Evolutionary conservation across 1,139 yeast species (phyloP).

Genomic region (Suhomyces yuchorum): DNA sequence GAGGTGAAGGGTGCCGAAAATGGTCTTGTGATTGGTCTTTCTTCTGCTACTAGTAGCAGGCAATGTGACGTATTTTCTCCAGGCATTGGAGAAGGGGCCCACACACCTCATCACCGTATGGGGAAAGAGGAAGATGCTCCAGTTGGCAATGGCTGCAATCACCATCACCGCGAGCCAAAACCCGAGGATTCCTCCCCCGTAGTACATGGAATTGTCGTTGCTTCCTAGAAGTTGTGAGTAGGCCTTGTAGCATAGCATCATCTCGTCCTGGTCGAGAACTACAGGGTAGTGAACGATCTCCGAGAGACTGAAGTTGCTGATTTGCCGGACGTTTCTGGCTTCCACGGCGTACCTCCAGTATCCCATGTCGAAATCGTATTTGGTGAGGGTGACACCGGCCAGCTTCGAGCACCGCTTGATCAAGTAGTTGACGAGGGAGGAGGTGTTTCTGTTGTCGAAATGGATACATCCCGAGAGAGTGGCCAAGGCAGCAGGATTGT

Average conservation of each 20-base stretch:
- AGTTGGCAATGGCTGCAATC: constrained; percentile 43
- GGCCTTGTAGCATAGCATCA: constrained; percentile 20
- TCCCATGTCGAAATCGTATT: constrained; percentile 21
- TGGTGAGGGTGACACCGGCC: constrained; percentile 16
- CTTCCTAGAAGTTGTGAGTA: constrained; percentile 18
- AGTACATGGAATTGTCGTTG: constrained; percentile 38
- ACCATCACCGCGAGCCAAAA: constrained; percentile 52
- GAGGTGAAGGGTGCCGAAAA: constrained; percentile 22
- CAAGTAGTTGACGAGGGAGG: not conserved
- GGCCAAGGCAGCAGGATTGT: constrained; percentile 4
- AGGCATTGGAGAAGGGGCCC: constrained; percentile 26
- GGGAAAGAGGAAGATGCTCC: constrained; percentile 37
- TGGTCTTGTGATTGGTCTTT: constrained; percentile 26
- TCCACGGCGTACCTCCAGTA: constrained; percentile 19
- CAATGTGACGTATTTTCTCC: constrained; percentile 33
- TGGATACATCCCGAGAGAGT: constrained; percentile 7
- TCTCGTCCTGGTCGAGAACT: constrained; percentile 18
- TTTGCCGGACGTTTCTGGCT: constrained; percentile 24
- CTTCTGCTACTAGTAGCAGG: constrained; percentile 33
- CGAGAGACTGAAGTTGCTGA: constrained; percentile 25
- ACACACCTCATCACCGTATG: constrained; percentile 23
- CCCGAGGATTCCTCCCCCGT: constrained; percentile 51
- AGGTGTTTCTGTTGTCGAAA: not conserved
- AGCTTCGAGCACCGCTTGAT: constrained; percentile 7
- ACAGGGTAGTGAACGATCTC: constrained; percentile 27